Conservation (phyloP, 2,329 filamentous ascomycete species). For the Amauroascus niger region DNA sequence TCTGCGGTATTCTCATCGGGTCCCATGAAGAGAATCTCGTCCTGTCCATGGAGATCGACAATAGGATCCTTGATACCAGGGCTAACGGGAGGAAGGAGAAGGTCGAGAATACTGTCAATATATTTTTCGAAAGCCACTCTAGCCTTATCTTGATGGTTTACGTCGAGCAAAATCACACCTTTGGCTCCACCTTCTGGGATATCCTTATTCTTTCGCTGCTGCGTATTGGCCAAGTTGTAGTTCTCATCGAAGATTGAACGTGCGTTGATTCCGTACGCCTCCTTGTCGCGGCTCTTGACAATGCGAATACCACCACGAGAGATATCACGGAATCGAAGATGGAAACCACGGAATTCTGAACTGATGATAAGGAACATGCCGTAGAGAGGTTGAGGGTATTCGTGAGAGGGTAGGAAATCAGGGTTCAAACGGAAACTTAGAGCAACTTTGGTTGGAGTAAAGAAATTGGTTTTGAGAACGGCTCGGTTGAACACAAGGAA, state of each 20-base stretch:
- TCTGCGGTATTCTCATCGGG: conserved; percentile 98
- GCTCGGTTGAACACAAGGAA: conserved; percentile 93
- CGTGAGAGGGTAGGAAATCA: conserved; percentile 73
- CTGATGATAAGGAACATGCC: conserved; percentile 99
- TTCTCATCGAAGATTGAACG: conserved; percentile 97
- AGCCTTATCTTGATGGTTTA: conserved; percentile 86
- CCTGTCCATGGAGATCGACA: conserved; percentile 85
- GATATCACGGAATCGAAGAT: conserved; percentile 94
- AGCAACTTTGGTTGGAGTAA: conserved; percentile 96
- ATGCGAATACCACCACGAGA: conserved; percentile 95
- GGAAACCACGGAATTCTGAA: conserved; percentile 93
- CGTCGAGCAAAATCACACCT: conserved; percentile 89
- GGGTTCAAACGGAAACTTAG: conserved; percentile 85
- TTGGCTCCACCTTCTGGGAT: conserved; percentile 98
- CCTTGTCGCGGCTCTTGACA: conserved; percentile 93
- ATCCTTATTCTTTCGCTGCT: conserved; percentile 99
- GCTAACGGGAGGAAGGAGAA: conserved; percentile 77
- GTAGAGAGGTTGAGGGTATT: conserved; percentile 88
- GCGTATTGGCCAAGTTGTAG: conserved; percentile 94
- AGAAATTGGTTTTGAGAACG: conserved; percentile 93
- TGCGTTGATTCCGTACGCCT: conserved; percentile 92
- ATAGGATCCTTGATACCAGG: conserved; percentile 99
- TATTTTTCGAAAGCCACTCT: conserved; percentile 97
- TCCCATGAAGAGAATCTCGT: conserved; percentile 97
- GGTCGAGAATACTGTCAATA: conserved; percentile 95